Percentiles rank a stretch among this genome's conserved stretches.
Conservation (phyloP, 805 yeast species). For the Geotrichum ghanense region DNA sequence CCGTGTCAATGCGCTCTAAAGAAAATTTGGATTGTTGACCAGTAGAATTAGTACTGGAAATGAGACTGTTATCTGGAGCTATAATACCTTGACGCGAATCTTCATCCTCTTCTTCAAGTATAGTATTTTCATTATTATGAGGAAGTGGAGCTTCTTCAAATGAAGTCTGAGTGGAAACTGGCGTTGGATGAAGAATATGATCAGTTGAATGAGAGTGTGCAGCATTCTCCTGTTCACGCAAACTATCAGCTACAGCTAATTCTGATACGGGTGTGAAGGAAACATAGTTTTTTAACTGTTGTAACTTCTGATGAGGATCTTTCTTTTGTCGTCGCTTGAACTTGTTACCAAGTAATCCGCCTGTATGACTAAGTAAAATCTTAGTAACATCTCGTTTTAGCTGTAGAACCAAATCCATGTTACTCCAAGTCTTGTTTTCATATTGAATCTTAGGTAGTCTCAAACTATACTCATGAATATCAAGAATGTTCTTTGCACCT, state of each 20-base stretch:
- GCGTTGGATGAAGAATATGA: not conserved
- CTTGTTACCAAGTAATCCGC: constrained; percentile 70
- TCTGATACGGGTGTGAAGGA: constrained; percentile 23
- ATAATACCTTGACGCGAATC: not conserved
- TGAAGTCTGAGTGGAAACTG: not conserved
- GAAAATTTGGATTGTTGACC: no score
- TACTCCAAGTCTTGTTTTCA: constrained; percentile 57
- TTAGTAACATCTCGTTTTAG: constrained; percentile 29
- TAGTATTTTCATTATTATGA: not conserved
- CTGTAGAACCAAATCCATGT: constrained; percentile 50
- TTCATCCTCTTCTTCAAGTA: not conserved
- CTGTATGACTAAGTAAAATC: constrained; percentile 39
- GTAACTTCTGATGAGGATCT: constrained; percentile 13
- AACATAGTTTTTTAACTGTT: constrained; percentile 26
- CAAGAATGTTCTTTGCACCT: constrained; percentile 55
- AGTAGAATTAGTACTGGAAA: no score
- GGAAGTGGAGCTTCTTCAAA: not conserved
- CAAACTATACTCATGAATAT: constrained; percentile 64
- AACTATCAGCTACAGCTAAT: constrained; percentile 6
- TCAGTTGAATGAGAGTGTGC: not conserved
- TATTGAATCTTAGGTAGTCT: constrained; percentile 51
- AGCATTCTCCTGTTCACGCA: not conserved
- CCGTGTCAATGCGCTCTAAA: no score
- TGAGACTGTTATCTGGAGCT: no score
- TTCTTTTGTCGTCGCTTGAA: constrained; percentile 30